phyloP scores from a whole-genome alignment of 2,329 filamentous ascomycete species.

The Incumbomyces delicatus region DNA sequence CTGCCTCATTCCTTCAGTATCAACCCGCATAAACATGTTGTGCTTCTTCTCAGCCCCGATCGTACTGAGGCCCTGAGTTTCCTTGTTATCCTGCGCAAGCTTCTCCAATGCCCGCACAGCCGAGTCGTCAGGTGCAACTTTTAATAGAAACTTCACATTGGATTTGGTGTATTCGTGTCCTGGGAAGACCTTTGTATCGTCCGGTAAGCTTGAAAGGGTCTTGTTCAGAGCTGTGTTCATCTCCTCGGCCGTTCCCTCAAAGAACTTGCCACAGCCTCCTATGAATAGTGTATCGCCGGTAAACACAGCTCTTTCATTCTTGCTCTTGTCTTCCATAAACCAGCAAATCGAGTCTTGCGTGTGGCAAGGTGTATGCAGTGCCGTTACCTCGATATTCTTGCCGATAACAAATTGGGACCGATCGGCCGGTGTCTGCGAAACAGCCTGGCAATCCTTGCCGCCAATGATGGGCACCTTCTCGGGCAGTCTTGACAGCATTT shows the following conservation, averaged over 20 bases:
- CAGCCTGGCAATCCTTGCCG: slow-evolving; percentile 72
- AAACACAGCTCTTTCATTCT: slow-evolving; percentile 66
- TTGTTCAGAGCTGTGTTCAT: slow-evolving; percentile 86
- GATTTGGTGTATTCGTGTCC: slow-evolving; percentile 98
- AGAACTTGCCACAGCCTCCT: slow-evolving; percentile 88
- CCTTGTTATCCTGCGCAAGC: slow-evolving; percentile 67
- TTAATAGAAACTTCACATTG: slow-evolving; percentile 70
- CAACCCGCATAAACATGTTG: slow-evolving; percentile 91
- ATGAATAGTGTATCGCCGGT: slow-evolving; percentile 96
- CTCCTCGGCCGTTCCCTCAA: slow-evolving; percentile 78
- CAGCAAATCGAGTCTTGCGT: slow-evolving; percentile 98
- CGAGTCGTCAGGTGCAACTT: slow-evolving; percentile 31
- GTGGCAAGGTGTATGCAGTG: slow-evolving; percentile 93
- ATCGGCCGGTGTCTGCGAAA: slow-evolving; percentile 66
- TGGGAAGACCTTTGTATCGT: slow-evolving; percentile 87
- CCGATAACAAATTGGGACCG: slow-evolving; percentile 74
- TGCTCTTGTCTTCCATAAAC: slow-evolving; percentile 61
- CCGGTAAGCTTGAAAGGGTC: slow-evolving; percentile 67
- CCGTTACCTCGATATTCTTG: slow-evolving; percentile 65
- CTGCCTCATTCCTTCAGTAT: slow-evolving; percentile 70
- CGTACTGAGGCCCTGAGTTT: slow-evolving; percentile 92
- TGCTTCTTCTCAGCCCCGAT: slow-evolving; percentile 92
- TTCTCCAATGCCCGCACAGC: slow-evolving; percentile 65
- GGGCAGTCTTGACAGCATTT: slow-evolving; percentile 49
- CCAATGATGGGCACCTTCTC: slow-evolving; percentile 69